Evolutionary conservation across 1,284 basidiomycete species (phyloP).

Genomic region (Ustilago lituana): DNA sequence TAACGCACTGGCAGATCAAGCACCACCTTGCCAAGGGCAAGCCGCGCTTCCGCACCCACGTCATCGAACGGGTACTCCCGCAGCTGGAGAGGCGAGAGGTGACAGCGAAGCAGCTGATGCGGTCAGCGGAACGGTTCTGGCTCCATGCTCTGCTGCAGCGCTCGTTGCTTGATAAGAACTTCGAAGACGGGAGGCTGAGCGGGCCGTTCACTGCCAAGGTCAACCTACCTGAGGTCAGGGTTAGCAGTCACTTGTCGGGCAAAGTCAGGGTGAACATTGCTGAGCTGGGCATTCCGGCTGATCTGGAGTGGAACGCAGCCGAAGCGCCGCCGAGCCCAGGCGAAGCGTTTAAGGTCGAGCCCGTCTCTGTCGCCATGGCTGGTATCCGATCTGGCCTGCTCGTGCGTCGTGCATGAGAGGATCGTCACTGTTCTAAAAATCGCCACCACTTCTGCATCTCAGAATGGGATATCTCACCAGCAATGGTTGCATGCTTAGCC

Average conservation of each 20-base stretch:
- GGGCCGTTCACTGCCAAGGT: conserved; percentile 33
- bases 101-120: conserved; percentile 34
- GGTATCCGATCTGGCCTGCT: conserved; percentile 28
- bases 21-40: conserved; percentile 70
- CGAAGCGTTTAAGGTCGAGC: conserved; percentile 19
- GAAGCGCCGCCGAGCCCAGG: conserved; percentile 15
- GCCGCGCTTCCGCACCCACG: conserved; percentile 4
- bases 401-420: conserved; percentile 19
- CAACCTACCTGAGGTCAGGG: conserved; percentile 32
- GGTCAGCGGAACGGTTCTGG: conserved; percentile 44
- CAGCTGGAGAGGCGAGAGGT: conserved; percentile 50
- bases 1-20: conserved; percentile 95
- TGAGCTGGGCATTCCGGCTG: conserved; percentile 34
- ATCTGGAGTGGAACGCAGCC: conserved; percentile 32
- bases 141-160: conserved; percentile 26
- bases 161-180: conserved; percentile 10
- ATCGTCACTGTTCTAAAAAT: neutral
- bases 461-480: too few relatives aligned
- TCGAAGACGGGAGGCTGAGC: neutral
- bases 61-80: conserved; percentile 25
- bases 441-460: too few relatives aligned
- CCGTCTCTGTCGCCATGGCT: conserved; percentile 23
- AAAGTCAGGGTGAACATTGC: conserved; percentile 40
- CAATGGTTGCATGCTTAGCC: too few relatives aligned
- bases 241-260: conserved; percentile 21